Percentiles rank a stretch among this genome's conserved stretches.
Conservation (phyloP, 129 eudicot genomes). For the Calendula officinalis region DNA sequence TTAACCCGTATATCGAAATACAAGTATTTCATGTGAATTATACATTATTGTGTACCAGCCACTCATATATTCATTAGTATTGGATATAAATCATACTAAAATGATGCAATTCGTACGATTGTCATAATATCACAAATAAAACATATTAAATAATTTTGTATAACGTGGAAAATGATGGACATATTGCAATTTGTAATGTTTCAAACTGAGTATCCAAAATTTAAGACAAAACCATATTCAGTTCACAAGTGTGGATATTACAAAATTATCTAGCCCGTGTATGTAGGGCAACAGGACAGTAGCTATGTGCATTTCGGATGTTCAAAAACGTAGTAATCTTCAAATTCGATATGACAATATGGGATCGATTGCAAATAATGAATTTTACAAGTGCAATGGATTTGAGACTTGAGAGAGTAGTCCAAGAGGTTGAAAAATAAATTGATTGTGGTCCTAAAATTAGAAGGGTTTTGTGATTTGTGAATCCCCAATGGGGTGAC, state of each 20-base stretch:
- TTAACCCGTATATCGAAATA: no score
- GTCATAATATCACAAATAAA: background rate
- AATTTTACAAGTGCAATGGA: constrained; percentile 13
- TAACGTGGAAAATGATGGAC: background rate
- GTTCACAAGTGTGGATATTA: background rate
- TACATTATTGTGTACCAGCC: no score
- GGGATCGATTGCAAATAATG: background rate
- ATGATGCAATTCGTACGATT: background rate
- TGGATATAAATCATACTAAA: background rate
- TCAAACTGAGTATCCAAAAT: background rate
- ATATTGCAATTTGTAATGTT: background rate
- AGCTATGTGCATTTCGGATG: background rate
- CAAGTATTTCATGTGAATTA: no score
- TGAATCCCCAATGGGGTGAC: background rate
- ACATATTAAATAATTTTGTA: background rate
- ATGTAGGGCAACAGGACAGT: background rate
- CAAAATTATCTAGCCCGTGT: background rate
- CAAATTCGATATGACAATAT: background rate
- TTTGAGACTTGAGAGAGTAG: constrained; percentile 15
- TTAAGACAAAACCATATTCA: background rate
- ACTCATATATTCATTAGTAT: no score
- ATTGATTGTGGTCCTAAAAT: background rate
- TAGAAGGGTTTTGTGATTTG: background rate
- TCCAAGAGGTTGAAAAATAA: constrained; percentile 11
- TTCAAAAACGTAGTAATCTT: background rate